A percentile compares a stretch with the other conserved stretches of the same genome.
phyloP scores from a whole-genome alignment of 371 early-diverging fungal genomes.

The Rhizopus stolonifer region DNA sequence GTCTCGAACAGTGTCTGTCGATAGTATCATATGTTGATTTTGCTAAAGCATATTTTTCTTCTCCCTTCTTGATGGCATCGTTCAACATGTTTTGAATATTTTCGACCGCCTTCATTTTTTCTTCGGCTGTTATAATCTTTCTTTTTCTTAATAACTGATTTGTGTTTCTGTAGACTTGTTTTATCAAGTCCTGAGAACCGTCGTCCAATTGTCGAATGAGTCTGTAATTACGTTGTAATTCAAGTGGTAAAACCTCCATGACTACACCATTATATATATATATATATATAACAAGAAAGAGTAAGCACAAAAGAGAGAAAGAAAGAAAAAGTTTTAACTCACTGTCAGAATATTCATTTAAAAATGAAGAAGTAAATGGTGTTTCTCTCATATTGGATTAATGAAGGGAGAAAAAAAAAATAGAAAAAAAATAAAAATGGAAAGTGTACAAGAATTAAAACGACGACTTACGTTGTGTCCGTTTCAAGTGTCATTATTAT shows the following conservation, averaged over 20 bases:
- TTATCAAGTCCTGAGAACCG: constrained; percentile 70
- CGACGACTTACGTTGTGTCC: not conserved
- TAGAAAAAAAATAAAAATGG: not conserved
- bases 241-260: constrained; percentile 83
- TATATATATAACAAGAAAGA: too few species aligned
- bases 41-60: constrained; percentile 91
- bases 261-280: too few species aligned
- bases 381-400: constrained; percentile 2
- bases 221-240: constrained; percentile 88
- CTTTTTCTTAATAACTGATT: not conserved
- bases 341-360: constrained; percentile 27
- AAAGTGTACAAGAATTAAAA: not conserved
- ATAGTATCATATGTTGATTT: constrained; percentile 92
- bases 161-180: constrained; percentile 52
- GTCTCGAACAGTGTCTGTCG: constrained; percentile 86
- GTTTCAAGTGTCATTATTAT: not conserved
- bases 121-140: constrained; percentile 35
- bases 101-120: constrained; percentile 57
- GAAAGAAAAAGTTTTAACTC: too few species aligned
- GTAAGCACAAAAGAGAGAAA: too few species aligned
- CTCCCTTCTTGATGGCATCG: constrained; percentile 82
- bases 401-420: not conserved
- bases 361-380: constrained; percentile 9
- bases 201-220: constrained; percentile 89
- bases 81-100: constrained; percentile 60